Conservation (phyloP, 73 alveolate species). For the Paramecium bursaria region DNA sequence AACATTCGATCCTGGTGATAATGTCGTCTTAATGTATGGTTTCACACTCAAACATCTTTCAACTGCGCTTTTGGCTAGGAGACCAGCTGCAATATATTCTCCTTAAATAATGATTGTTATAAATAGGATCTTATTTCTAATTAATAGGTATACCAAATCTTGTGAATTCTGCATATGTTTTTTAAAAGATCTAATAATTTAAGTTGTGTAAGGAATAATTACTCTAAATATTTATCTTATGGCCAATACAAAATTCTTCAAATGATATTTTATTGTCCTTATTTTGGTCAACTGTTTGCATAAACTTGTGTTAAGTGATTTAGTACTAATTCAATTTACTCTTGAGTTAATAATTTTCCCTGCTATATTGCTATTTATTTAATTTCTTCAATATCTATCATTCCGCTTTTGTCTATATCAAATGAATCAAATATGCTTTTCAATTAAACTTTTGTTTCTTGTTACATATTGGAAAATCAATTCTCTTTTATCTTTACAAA, state of each 20-base stretch:
- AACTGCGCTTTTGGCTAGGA: slow-evolving; percentile 91
- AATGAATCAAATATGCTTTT: slow-evolving; percentile 24
- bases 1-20: slow-evolving; percentile 92
- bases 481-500: too few species aligned
- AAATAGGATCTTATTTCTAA: not conserved
- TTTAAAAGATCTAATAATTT: slow-evolving; percentile 4
- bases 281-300: slow-evolving; percentile 23
- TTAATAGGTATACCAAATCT: slow-evolving; percentile 35
- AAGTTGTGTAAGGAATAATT: slow-evolving; percentile 14
- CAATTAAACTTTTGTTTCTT: too few species aligned
- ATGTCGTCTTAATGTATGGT: slow-evolving; percentile 89
- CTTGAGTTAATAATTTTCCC: not conserved
- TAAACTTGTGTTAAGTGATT: not conserved
- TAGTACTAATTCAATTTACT: not conserved
- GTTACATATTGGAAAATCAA: too few species aligned
- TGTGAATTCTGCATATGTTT: slow-evolving; percentile 23
- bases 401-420: slow-evolving; percentile 47
- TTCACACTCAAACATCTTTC: slow-evolving; percentile 79
- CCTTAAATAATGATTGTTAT: slow-evolving; percentile 65
- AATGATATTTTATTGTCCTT: slow-evolving; percentile 30
- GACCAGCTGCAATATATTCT: slow-evolving; percentile 93
- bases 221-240: slow-evolving; percentile 5
- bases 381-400: slow-evolving; percentile 15
- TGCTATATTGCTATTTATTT: slow-evolving; percentile 5
- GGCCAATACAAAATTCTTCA: slow-evolving; percentile 44